These are phyloP conservation scores for Phytopythium aichiense DNA, from an alignment of 352 stramenopile genomes.

Conservation along the genomic window DNA sequence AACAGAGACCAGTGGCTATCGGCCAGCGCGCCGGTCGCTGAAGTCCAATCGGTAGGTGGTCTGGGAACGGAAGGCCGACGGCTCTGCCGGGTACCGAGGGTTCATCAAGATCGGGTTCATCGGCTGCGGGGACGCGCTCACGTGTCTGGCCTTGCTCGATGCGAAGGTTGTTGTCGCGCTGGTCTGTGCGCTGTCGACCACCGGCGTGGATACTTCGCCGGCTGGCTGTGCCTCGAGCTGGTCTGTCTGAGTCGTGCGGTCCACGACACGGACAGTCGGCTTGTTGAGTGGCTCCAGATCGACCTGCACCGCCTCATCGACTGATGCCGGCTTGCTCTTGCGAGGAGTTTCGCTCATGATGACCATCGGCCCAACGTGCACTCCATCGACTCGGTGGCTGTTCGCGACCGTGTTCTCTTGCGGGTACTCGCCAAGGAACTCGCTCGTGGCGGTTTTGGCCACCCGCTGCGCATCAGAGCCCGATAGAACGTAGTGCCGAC, in stretches of 20 bases:
- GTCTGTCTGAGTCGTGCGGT: constrained; percentile 37
- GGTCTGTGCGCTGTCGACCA: neutral
- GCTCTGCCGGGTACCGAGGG: no score
- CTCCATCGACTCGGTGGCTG: neutral
- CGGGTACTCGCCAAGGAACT: constrained; percentile 23
- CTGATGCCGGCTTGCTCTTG: neutral
- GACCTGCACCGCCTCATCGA: neutral
- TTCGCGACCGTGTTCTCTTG: constrained; percentile 11
- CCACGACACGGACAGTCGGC: constrained; percentile 18
- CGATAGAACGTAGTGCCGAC: constrained; percentile 17
- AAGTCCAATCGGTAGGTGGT: constrained; percentile 39
- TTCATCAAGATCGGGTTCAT: no score
- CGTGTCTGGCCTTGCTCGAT: neutral
- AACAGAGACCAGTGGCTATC: constrained; percentile 16
- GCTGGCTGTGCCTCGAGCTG: constrained; percentile 6
- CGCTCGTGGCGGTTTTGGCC: constrained; percentile 23
- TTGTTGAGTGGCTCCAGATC: constrained; percentile 8
- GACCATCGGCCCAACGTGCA: neutral
- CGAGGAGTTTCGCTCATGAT: neutral
- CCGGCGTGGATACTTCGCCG: neutral
- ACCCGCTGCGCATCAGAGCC: constrained; percentile 31
- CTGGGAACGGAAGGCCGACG: no score
- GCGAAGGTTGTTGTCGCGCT: neutral
- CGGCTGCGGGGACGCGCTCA: constrained; percentile 5
- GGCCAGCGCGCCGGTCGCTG: constrained; percentile 16